Base-by-base conservation (phyloP, 2,329 filamentous ascomycete species). In the Neonectria hederae region DNA sequence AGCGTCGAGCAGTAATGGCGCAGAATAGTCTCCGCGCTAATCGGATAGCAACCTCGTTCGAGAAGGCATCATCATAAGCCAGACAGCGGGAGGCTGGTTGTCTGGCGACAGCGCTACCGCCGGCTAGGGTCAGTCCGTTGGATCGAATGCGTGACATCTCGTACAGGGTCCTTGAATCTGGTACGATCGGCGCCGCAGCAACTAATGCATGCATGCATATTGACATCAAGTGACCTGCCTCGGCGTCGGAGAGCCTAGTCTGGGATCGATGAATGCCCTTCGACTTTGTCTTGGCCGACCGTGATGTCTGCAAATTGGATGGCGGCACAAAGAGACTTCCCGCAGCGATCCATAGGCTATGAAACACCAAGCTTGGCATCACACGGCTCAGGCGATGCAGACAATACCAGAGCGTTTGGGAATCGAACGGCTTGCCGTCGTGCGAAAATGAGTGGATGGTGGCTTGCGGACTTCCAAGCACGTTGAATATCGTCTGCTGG, bases 191-290 rank as follows among this genome's bases (percentile, higher is more conserved):
- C 5, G 83, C 84, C 10, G 86, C 82, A 4, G 88, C 88, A 30
- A 90, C 82, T 48, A 90, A 76, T 4, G 88, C 88, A 72, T 90
- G 88, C 43, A 90, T 78, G 67, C 88, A 90, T 35, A 90, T 86
- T 0, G 87, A 86, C 74, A 88, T 79, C 19, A 89, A 72, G 53
- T 81, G 79, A 2, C 84, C 85, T 3, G 86, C 84, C 62, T 89
- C 84, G 2, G 75, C 67, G 59, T 86, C 83, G 0, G 82, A 81
- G 11, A 86, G 79, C 0, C 78, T 69, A 4, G 75, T 74, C 22
- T 76, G 75, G 30, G 73, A 66, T 21, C 70, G 78, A 5, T 76
- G 76, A 26, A 80, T 80, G 5, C 80, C 71, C 6, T 42, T 60
- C 76, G 80, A 21, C 74, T 74, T 60, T 10, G 6, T 11, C 26